A percentile compares a stretch with the other conserved stretches of the same genome.
phyloP scores from a whole-genome alignment of 495 filamentous ascomycete species.

The Friedmanniomyces simplex region DNA sequence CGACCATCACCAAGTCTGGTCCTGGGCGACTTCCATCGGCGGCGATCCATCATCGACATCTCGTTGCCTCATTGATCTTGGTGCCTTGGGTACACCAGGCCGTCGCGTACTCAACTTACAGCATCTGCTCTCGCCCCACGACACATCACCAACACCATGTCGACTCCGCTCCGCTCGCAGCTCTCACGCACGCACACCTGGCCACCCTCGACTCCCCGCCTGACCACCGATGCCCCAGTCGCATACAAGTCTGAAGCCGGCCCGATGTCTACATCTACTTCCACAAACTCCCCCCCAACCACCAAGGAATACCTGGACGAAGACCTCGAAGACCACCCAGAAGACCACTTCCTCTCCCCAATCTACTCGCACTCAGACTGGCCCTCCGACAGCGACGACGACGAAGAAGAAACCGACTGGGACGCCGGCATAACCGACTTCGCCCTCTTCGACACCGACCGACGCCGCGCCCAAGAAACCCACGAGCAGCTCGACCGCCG shows the following conservation, averaged over 20 bases:
- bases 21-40: too few species aligned
- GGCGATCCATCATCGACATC: neutral
- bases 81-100: neutral
- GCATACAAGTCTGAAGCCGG: neutral
- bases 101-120: neutral
- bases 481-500: neutral
- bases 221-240: neutral
- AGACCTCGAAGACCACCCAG: constrained; percentile 16
- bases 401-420: constrained; percentile 12
- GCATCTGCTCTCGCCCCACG: neutral
- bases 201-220: neutral
- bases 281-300: neutral
- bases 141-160: neutral
- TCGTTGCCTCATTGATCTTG: neutral
- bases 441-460: constrained; percentile 16
- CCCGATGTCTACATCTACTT: neutral
- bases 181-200: neutral
- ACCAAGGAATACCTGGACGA: constrained; percentile 2
- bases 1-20: too few species aligned
- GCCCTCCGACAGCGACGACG: constrained; percentile 7
- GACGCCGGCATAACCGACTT: constrained; percentile 22
- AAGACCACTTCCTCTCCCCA: constrained; percentile 19
- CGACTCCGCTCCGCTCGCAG: neutral
- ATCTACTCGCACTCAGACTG: constrained; percentile 15
- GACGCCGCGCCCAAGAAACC: constrained; percentile 1